These are phyloP conservation scores for Phytophthora constricta DNA, from an alignment of 352 stramenopile species.

Conservation along the genomic window DNA sequence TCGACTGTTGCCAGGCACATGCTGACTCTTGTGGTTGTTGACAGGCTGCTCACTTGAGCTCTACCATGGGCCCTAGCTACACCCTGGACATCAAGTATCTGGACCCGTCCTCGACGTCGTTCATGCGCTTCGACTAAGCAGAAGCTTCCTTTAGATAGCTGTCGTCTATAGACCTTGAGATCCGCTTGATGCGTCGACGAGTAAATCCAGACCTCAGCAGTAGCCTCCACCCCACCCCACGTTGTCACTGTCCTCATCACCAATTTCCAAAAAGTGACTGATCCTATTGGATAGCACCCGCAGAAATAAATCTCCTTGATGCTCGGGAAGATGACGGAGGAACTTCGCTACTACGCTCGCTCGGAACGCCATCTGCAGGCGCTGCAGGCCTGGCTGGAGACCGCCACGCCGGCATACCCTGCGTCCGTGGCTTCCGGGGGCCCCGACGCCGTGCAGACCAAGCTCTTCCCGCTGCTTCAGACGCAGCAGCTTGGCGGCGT, in stretches of 20 bases:
- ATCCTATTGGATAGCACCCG: too few relatives aligned
- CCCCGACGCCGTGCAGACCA: constrained; percentile 42
- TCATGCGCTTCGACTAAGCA: constrained; percentile 87
- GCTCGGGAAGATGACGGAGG: constrained; percentile 65
- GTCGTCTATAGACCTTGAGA: constrained; percentile 11
- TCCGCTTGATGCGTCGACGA: too few relatives aligned
- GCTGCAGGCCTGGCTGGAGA: constrained; percentile 71
- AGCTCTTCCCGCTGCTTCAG: constrained; percentile 63
- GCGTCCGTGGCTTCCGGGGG: constrained; percentile 28
- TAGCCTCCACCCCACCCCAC: neutral
- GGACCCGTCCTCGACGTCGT: constrained; percentile 81
- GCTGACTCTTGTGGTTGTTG: constrained; percentile 12
- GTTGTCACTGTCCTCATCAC: neutral
- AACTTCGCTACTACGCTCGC: constrained; percentile 76
- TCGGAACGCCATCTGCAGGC: constrained; percentile 74
- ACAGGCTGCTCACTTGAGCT: constrained; percentile 85
- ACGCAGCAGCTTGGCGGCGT: constrained; percentile 71
- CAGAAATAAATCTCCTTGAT: too few relatives aligned
- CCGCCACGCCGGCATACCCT: constrained; percentile 31
- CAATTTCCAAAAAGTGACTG: neutral
- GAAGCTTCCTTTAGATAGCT: constrained; percentile 27
- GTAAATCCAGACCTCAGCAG: neutral
- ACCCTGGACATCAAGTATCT: constrained; percentile 86
- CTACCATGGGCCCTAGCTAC: constrained; percentile 84
- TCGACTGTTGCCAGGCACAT: neutral